These are phyloP conservation scores for Haberlea rhodopensis DNA, from an alignment of 257 asterid species.

Conservation along the genomic window DNA sequence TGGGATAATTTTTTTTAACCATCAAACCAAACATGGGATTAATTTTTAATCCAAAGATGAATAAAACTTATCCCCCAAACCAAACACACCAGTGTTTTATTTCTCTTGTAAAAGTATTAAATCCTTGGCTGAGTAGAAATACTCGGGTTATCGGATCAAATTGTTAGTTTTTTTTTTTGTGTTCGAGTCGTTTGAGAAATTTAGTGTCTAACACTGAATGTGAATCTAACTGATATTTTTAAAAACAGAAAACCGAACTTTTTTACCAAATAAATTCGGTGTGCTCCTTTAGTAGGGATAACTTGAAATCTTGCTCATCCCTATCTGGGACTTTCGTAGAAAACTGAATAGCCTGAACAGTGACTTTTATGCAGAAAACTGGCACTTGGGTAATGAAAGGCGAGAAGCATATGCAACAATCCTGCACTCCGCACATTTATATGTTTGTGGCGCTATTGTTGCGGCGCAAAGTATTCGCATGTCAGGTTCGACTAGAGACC, in stretches of 20 bases:
- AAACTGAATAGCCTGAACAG: constrained; percentile 14
- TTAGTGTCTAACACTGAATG: too few species aligned
- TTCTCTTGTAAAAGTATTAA: too few species aligned
- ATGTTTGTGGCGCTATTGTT: constrained; percentile 90
- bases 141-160: too few species aligned
- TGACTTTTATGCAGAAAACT: constrained; percentile 44
- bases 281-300: not conserved
- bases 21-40: too few species aligned
- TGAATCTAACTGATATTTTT: not conserved
- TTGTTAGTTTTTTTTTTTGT: too few species aligned
- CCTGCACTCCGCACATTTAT: constrained; percentile 80
- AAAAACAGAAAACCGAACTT: not conserved
- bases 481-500: constrained; percentile 87
- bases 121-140: too few species aligned
- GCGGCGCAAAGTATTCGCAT: constrained; percentile 97
- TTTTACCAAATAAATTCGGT: not conserved
- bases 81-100: too few species aligned
- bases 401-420: constrained; percentile 94
- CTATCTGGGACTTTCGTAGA: not conserved
- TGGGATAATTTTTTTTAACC: too few species aligned
- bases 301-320: not conserved
- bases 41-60: too few species aligned
- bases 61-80: too few species aligned
- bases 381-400: constrained; percentile 51
- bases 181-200: too few species aligned